Percentiles rank a stretch among this genome's conserved stretches.
phyloP scores from a whole-genome alignment of 2,329 filamentous ascomycete species.

The Penicillium sp. region DNA sequence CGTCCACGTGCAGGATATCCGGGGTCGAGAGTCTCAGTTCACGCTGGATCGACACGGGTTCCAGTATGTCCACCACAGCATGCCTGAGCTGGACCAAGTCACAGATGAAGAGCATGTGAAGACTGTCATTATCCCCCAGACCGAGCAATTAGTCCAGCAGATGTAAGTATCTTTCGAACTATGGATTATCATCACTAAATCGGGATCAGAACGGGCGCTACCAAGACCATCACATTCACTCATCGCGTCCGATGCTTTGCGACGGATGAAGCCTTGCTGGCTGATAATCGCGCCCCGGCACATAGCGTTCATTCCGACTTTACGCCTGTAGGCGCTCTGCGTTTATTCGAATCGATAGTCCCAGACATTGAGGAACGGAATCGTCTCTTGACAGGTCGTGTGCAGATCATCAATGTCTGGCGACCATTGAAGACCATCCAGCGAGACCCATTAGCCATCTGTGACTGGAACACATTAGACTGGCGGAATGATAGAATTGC shows the following conservation, averaged over 20 bases:
- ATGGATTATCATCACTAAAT: not conserved
- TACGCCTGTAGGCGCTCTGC: slow-evolving; percentile 8
- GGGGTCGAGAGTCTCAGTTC: not conserved
- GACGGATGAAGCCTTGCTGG: slow-evolving; percentile 23
- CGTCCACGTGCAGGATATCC: too few relatives aligned
- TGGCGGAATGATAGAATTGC: slow-evolving; percentile 8
- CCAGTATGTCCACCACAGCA: slow-evolving; percentile 33
- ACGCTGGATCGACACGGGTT: slow-evolving; percentile 39
- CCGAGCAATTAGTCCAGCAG: slow-evolving; percentile 8
- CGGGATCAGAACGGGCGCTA: slow-evolving; percentile 49
- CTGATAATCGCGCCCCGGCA: slow-evolving; percentile 15
- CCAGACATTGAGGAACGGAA: slow-evolving; percentile 7
- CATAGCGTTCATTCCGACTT: slow-evolving; percentile 21
- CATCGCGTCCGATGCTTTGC: slow-evolving; percentile 53
- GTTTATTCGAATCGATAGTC: slow-evolving; percentile 5
- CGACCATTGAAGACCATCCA: slow-evolving; percentile 20
- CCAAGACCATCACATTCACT: slow-evolving; percentile 56
- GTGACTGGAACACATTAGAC: slow-evolving; percentile 17
- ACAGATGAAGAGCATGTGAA: slow-evolving; percentile 16
- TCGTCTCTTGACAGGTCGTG: slow-evolving; percentile 8
- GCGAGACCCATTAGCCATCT: slow-evolving; percentile 21
- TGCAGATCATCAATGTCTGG: slow-evolving; percentile 22
- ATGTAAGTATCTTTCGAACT: slow-evolving; percentile 1
- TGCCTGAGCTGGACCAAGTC: slow-evolving; percentile 31
- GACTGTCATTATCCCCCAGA: slow-evolving; percentile 9